phyloP scores from a whole-genome alignment of 768 basidiomycete genomes.

The Podaxis sp. region DNA sequence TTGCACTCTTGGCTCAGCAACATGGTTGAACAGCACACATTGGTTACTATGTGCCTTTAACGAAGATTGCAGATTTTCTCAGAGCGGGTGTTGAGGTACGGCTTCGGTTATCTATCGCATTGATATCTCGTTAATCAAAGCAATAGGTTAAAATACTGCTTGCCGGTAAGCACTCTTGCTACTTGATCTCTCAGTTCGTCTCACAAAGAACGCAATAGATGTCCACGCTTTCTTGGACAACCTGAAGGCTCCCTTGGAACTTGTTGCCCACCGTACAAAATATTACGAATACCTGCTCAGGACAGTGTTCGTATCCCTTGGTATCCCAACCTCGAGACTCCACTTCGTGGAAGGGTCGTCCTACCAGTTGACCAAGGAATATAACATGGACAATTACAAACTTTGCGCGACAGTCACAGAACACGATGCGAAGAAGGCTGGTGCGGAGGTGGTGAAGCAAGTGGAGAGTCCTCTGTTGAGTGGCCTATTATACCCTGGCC shows the following conservation, averaged over 20 bases:
- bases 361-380: conserved; percentile 89
- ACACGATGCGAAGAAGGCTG: conserved; percentile 97
- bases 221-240: conserved; percentile 98
- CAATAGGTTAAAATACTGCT: conserved; percentile 72
- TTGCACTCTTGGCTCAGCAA: not conserved
- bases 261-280: conserved; percentile 81
- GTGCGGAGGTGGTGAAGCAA: conserved; percentile 98
- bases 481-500: conserved; percentile 91
- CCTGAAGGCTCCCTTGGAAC: conserved; percentile 90
- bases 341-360: conserved; percentile 87
- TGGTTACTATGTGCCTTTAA: conserved; percentile 93
- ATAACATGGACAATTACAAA: conserved; percentile 93
- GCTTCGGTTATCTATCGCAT: not conserved
- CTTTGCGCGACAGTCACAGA: conserved; percentile 90
- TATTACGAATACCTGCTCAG: conserved; percentile 87
- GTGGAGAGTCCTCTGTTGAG: conserved; percentile 89
- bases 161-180: conserved; percentile 51
- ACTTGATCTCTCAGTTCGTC: not conserved
- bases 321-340: conserved; percentile 84
- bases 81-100: conserved; percentile 83
- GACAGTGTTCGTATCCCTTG: conserved; percentile 83
- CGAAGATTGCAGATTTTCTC: conserved; percentile 95
- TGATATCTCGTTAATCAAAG: not conserved
- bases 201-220: conserved; percentile 43
- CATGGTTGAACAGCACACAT: conserved; percentile 70